phyloP scores from a whole-genome alignment of 2,329 filamentous ascomycete genomes.

The Sporothrix pallida region DNA sequence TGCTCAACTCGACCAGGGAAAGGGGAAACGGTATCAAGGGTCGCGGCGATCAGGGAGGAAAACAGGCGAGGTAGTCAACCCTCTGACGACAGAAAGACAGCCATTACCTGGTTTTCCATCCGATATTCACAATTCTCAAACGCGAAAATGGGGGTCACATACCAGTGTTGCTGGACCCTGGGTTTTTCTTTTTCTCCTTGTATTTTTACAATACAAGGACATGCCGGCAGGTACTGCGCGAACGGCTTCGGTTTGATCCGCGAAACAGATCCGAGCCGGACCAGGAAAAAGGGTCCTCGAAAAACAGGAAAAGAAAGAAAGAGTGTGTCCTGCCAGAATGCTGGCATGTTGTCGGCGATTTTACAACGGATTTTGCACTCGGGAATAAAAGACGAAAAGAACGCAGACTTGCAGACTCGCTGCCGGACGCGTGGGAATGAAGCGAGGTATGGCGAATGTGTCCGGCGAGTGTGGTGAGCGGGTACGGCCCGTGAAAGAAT shows the following conservation, averaged over 20 bases:
- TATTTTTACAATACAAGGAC: no score
- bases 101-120: neutral
- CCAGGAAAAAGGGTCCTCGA: neutral
- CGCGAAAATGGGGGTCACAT: neutral
- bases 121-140: neutral
- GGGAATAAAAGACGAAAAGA: no score
- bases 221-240: neutral
- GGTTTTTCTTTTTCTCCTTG: no score
- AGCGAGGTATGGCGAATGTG: neutral
- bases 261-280: neutral
- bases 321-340: neutral
- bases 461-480: neutral
- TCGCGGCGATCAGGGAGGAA: neutral
- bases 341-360: neutral
- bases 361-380: no score
- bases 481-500: neutral
- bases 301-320: neutral
- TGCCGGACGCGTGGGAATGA: neutral
- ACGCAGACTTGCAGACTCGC: no score
- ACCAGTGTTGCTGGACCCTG: neutral
- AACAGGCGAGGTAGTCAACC: neutral
- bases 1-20: neutral
- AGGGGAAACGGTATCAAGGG: neutral
- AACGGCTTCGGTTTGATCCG: slow-evolving; percentile 18
- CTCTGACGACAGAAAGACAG: neutral